A percentile compares a stretch with the other conserved stretches of the same genome.
phyloP scores from a whole-genome alignment of 2,329 filamentous ascomycete species.

The Xylariaceae sp. region DNA sequence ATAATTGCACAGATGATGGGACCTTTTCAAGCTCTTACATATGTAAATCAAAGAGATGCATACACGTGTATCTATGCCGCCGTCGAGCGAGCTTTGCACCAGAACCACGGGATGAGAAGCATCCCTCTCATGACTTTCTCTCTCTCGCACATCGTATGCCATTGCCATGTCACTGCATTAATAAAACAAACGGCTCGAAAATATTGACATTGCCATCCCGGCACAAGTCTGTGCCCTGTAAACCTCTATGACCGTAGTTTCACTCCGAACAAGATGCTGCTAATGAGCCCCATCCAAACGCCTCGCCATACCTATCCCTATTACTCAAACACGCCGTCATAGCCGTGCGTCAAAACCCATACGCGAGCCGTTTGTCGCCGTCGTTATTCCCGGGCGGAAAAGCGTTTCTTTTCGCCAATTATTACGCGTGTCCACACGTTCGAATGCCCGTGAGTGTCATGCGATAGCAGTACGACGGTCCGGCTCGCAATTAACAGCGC shows the following conservation, averaged over 20 bases:
- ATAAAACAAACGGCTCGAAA: not conserved
- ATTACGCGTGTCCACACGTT: too few species aligned
- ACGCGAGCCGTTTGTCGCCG: too few species aligned
- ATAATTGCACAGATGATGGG: constrained; percentile 5
- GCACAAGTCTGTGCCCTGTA: constrained; percentile 11
- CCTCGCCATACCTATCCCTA: constrained; percentile 19
- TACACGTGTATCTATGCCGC: constrained; percentile 23
- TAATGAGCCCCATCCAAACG: constrained; percentile 24
- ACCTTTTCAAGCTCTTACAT: constrained; percentile 12
- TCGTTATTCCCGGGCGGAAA: too few species aligned
- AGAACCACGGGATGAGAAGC: constrained; percentile 7
- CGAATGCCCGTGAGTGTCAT: not conserved
- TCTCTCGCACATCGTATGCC: constrained; percentile 10
- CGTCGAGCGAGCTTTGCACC: constrained; percentile 16
- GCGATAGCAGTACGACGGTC: too few species aligned
- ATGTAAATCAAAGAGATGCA: constrained; percentile 29
- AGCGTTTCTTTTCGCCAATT: too few species aligned
- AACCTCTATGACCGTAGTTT: constrained; percentile 25
- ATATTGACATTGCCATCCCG: constrained; percentile 3
- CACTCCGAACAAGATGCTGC: constrained; percentile 22
- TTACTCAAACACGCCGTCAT: constrained; percentile 15
- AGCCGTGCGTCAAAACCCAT: constrained; percentile 9
- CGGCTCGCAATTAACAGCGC: too few species aligned
- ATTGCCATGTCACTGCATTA: constrained; percentile 13
- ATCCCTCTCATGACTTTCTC: not conserved